Percentiles rank a stretch among this genome's conserved stretches.
phyloP scores from a whole-genome alignment of 2,329 filamentous ascomycete species.

The Lecanosticta acicola region DNA sequence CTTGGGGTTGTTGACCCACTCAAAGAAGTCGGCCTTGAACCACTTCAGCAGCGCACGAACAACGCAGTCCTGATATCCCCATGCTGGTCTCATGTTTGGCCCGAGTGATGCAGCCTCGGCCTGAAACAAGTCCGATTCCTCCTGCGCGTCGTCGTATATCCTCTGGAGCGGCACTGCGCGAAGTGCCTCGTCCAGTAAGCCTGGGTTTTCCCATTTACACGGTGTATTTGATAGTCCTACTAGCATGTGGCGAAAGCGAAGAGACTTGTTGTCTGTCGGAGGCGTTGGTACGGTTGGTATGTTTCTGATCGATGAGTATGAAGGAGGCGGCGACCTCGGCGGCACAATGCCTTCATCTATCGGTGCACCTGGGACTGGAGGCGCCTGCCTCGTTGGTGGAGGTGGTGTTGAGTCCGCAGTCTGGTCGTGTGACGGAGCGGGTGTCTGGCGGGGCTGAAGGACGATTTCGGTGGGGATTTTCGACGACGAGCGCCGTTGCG shows the following conservation, averaged over 20 bases:
- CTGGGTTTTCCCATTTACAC: conserved; percentile 92
- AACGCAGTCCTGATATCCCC: conserved; percentile 97
- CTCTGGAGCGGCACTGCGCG: conserved; percentile 80
- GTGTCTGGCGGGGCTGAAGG: conserved; percentile 19
- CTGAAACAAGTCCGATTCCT: conserved; percentile 80
- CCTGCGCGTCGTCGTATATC: conserved; percentile 89
- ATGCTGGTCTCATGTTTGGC: conserved; percentile 68
- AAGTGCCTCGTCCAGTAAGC: conserved; percentile 85
- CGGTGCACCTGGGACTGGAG: conserved; percentile 28
- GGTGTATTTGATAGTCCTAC: conserved; percentile 82
- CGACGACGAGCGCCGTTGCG: conserved; percentile 48
- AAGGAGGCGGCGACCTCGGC: conserved; percentile 44
- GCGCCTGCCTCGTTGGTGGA: conserved; percentile 23
- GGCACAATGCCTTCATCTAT: conserved; percentile 17
- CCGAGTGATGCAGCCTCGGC: conserved; percentile 86
- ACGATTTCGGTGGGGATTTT: conserved; percentile 43
- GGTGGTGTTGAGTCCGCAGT: conserved; percentile 14
- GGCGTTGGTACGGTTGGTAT: conserved; percentile 68
- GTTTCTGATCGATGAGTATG: conserved; percentile 58
- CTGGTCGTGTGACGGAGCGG: conserved; percentile 7
- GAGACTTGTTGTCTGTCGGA: conserved; percentile 50
- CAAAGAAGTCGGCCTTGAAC: conserved; percentile 94
- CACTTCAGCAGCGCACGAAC: conserved; percentile 84
- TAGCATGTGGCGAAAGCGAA: conserved; percentile 62
- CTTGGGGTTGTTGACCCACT: conserved; percentile 91